Base-by-base conservation (phyloP, 305 asterid genomes). In the Salvia sclarea region DNA sequence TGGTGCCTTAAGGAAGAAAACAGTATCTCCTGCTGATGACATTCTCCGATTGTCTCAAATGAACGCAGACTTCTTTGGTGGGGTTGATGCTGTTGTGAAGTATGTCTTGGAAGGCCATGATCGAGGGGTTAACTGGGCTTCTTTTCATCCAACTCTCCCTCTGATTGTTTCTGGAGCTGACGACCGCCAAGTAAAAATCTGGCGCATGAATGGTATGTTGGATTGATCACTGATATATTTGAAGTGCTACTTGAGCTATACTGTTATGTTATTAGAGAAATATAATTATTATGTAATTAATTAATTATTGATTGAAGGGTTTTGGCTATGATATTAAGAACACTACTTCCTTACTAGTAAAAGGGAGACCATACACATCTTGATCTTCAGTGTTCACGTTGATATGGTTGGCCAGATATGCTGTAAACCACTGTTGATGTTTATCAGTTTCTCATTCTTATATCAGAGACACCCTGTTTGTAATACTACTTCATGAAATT, bases 191-290 rank as follows among this genome's bases (percentile, higher is more conserved):
- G 98, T 95, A 74, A 95, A 95, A 78, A 88, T 91, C 73, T 95
- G 99, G 99, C 90, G 99, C 79, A 95, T 95, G 99, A 95, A 95
- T 79, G 99, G 98, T 95, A 90, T 76, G 77, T 48, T 56, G 38
- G 35, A 24, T 64, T 60, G 49, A 65, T 9, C 57, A 30, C 60
- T 67, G 20, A 33, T 73, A 18, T 18, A 13, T 53, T 30, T 47
- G 1, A 43, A 5, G 4, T 20, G 28, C 21, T 71, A 48, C 60
- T 55, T 60, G 43, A 63, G 14, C 40, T 8, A 58, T 66, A 18
- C 48, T 66, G 18, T 66, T 64, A 37, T 71, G 35, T 71, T 31
- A 22, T 48, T 30, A 8, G 13, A 38, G 22, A 49, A 55, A 44
- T 47, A 54, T 30, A 18, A 41, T 44, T 31, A 28, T 17, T 37